Evolutionary conservation across 805 yeast genomes (phyloP).

Genomic region (Starmerella stigmatis): DNA sequence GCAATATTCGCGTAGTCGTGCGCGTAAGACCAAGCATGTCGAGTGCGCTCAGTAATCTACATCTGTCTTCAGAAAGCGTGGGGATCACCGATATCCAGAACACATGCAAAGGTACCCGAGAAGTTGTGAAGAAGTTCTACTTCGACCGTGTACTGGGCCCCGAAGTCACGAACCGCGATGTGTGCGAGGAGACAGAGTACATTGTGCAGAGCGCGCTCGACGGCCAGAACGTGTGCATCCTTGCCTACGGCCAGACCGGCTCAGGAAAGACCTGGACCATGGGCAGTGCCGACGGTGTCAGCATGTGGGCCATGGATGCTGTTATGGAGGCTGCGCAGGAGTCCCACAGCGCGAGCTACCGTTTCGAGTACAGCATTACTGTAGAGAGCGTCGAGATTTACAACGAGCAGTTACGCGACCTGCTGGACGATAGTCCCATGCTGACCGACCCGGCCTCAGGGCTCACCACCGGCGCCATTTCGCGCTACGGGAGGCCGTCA

Average conservation of each 20-base stretch:
- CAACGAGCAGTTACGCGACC: constrained; percentile 69
- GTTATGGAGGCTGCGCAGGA: constrained; percentile 48
- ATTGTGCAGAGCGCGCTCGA: constrained; percentile 75
- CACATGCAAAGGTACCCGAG: constrained; percentile 6
- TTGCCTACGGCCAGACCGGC: constrained; percentile 96
- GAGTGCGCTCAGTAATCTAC: constrained; percentile 12
- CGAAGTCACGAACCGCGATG: constrained; percentile 43
- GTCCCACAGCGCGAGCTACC: constrained; percentile 35
- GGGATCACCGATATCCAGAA: neutral
- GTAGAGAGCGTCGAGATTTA: constrained; percentile 86
- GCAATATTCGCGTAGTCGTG: constrained; percentile 86
- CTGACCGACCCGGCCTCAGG: neutral
- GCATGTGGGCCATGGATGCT: constrained; percentile 61
- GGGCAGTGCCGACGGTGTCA: constrained; percentile 70
- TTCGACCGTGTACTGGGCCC: constrained; percentile 72
- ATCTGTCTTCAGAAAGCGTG: constrained; percentile 1
- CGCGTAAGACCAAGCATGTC: constrained; percentile 53
- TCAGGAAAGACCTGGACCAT: constrained; percentile 92
- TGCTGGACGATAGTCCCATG: constrained; percentile 34
- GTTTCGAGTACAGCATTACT: constrained; percentile 29
- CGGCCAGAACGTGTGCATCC: constrained; percentile 84
- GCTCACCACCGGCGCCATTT: neutral
- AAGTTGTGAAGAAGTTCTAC: constrained; percentile 34
- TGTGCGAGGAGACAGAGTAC: constrained; percentile 79
- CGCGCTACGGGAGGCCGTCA: neutral